phyloP scores from a whole-genome alignment of 2,329 filamentous ascomycete genomes.

The Fusarium irregulare region DNA sequence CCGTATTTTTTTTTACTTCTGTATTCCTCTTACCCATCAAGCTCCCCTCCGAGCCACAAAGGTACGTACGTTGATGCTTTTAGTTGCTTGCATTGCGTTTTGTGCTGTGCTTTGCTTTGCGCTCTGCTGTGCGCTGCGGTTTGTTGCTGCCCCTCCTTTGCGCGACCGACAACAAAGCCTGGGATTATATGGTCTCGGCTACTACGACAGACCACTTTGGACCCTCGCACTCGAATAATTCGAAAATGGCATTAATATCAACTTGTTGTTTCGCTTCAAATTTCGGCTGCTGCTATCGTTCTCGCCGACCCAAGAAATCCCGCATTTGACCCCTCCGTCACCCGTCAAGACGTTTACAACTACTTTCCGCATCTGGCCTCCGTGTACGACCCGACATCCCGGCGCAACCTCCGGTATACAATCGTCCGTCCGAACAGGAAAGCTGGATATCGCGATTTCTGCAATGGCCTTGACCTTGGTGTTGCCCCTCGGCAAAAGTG shows the following conservation, averaged over 20 bases:
- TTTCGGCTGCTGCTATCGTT: neutral
- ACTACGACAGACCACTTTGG: slow-evolving; percentile 19
- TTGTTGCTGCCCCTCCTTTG: slow-evolving; percentile 37
- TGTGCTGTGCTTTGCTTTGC: slow-evolving; percentile 13
- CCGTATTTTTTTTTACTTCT: slow-evolving; percentile 24
- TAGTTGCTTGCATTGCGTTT: slow-evolving; percentile 34
- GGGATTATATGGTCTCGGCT: slow-evolving; percentile 23
- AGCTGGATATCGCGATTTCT: neutral
- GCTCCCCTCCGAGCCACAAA: slow-evolving; percentile 34
- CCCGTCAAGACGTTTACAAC: slow-evolving; percentile 6
- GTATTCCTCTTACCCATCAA: slow-evolving; percentile 33
- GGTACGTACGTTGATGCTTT: slow-evolving; percentile 34
- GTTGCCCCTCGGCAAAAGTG: slow-evolving; percentile 22
- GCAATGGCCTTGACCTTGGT: slow-evolving; percentile 1
- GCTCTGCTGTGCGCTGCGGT: neutral
- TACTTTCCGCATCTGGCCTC: slow-evolving; percentile 15
- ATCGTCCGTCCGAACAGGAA: slow-evolving; percentile 10
- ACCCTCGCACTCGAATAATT: slow-evolving; percentile 10
- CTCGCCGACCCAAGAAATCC: slow-evolving; percentile 30
- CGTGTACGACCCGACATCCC: slow-evolving; percentile 43
- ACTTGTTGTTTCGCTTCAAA: slow-evolving; percentile 6
- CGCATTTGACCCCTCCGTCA: slow-evolving; percentile 25
- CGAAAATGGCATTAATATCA: slow-evolving; percentile 1
- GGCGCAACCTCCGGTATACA: slow-evolving; percentile 14
- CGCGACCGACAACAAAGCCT: slow-evolving; percentile 32